Percentiles rank a stretch among this genome's conserved stretches.
Conservation (phyloP, 2,329 filamentous ascomycete genomes). For the Periconia sp. region DNA sequence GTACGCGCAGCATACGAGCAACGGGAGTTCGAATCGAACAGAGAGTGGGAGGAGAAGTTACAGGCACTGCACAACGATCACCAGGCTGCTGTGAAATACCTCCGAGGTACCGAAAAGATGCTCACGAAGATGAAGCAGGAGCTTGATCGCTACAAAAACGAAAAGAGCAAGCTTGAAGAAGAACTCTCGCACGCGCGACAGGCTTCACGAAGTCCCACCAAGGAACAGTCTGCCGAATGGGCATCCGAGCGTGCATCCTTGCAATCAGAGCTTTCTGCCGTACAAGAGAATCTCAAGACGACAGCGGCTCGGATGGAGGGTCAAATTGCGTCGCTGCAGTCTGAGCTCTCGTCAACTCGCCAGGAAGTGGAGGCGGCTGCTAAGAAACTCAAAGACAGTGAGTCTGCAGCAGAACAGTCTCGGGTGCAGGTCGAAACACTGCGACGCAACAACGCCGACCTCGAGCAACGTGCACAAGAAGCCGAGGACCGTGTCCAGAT, state of each 20-base stretch:
- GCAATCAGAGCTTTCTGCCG: constrained; percentile 66
- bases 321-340: constrained; percentile 68
- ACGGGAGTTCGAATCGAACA: constrained; percentile 84
- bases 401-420: constrained; percentile 55
- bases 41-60: constrained; percentile 87
- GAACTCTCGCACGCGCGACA: constrained; percentile 67
- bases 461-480: constrained; percentile 83
- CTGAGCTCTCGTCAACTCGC: constrained; percentile 67
- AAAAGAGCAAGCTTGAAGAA: constrained; percentile 79
- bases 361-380: constrained; percentile 70
- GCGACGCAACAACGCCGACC: constrained; percentile 75
- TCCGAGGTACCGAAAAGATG: constrained; percentile 99
- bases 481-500: constrained; percentile 92
- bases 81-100: constrained; percentile 95
- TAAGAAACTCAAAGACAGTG: constrained; percentile 54
- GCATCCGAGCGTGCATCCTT: constrained; percentile 71
- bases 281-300: constrained; percentile 69
- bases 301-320: constrained; percentile 70
- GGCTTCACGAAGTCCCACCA: constrained; percentile 39
- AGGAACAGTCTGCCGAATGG: constrained; percentile 63
- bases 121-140: constrained; percentile 98
- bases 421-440: constrained; percentile 76
- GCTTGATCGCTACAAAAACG: constrained; percentile 84
- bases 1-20: constrained; percentile 74
- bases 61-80: constrained; percentile 95